Conservation (phyloP, 371 early-diverging fungal genomes). For the Mucor lusitanicus region DNA sequence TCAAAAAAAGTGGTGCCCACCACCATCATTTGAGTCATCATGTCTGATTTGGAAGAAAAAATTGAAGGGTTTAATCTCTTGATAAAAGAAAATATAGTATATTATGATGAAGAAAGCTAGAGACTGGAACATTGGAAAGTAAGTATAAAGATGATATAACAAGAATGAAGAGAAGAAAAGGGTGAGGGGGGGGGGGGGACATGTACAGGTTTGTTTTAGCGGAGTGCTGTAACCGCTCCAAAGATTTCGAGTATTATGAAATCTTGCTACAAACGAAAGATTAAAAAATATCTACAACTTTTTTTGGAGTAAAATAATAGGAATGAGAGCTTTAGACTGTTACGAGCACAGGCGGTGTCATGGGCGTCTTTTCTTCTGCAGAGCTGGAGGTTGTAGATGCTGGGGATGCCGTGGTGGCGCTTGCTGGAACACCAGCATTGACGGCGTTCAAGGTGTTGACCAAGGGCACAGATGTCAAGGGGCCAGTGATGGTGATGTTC, state of each 20-base stretch:
- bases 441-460: neutral
- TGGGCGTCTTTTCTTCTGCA: neutral
- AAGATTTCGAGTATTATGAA: neutral
- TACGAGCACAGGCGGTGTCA: neutral
- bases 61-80: neutral
- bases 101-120: neutral
- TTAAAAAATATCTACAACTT: constrained; percentile 4
- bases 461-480: neutral
- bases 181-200: constrained; percentile 6
- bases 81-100: neutral
- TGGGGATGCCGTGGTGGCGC: neutral
- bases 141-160: neutral
- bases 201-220: constrained; percentile 19
- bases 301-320: neutral
- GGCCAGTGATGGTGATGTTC: neutral
- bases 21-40: neutral
- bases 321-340: neutral
- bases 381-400: neutral
- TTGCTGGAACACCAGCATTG: neutral
- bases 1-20: no score
- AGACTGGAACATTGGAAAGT: neutral
- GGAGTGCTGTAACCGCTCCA: constrained; percentile 3
- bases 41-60: neutral
- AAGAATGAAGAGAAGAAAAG: neutral
- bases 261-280: neutral